Evolutionary conservation across 2,329 filamentous ascomycete genomes (phyloP).

Genomic region (Colletotrichum nymphaeae): DNA sequence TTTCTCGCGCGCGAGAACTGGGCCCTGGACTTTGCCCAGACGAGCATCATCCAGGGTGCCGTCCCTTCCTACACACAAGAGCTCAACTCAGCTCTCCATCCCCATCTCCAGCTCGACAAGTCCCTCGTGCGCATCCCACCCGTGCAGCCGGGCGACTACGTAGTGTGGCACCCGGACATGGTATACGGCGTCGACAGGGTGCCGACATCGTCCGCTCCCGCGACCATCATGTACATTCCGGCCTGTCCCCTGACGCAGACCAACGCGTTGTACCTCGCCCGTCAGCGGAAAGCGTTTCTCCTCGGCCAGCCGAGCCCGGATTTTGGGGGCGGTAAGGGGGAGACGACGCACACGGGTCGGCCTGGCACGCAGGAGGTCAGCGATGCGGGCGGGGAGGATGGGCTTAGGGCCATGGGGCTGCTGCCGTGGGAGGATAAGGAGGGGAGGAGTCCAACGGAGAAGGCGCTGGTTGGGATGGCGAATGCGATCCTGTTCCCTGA

Average conservation of each 20-base stretch:
- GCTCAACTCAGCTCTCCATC: constrained; percentile 74
- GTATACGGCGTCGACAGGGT: constrained; percentile 77
- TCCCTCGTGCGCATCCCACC: constrained; percentile 78
- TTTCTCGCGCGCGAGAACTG: constrained; percentile 63
- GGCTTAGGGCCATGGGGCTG: constrained; percentile 53
- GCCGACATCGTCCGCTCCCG: constrained; percentile 23
- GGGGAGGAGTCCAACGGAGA: constrained; percentile 45
- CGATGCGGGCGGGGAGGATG: constrained; percentile 53
- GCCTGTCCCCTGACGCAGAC: constrained; percentile 64
- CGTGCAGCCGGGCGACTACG: constrained; percentile 80
- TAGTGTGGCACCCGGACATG: constrained; percentile 78
- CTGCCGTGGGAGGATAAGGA: constrained; percentile 54
- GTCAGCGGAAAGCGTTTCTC: constrained; percentile 60
- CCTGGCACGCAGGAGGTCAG: constrained; percentile 51
- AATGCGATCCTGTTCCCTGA: constrained; percentile 56
- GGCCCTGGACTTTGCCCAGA: constrained; percentile 56
- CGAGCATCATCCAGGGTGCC: constrained; percentile 76
- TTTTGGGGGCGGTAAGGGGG: constrained; percentile 48
- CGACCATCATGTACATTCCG: constrained; percentile 52
- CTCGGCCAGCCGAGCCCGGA: constrained; percentile 54
- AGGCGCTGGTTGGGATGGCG: constrained; percentile 49
- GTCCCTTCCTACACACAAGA: constrained; percentile 77
- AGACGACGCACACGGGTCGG: constrained; percentile 47
- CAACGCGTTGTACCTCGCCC: constrained; percentile 67
- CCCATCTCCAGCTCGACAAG: constrained; percentile 74